These are phyloP conservation scores for Aspergillus chevalieri DNA, from an alignment of 2,329 filamentous ascomycete genomes.

Conservation along the genomic window DNA sequence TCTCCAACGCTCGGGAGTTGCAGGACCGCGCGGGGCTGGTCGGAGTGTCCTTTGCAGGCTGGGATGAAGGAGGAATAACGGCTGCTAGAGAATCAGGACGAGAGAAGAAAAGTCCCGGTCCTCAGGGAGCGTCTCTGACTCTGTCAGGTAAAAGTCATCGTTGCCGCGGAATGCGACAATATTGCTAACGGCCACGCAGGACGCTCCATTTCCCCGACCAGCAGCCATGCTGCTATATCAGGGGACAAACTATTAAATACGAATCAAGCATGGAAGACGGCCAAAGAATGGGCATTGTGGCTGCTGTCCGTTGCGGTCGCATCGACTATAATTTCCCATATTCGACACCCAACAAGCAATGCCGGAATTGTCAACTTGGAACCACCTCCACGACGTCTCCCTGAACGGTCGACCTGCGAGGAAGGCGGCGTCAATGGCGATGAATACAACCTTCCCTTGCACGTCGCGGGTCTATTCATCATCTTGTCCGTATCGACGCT, in stretches of 20 bases:
- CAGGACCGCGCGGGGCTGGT: slow-evolving; percentile 9
- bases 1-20: slow-evolving; percentile 46
- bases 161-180: background rate
- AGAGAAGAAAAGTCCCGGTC: background rate
- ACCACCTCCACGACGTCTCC: background rate
- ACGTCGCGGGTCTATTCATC: slow-evolving; percentile 59
- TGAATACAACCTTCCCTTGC: slow-evolving; percentile 57
- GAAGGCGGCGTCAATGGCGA: slow-evolving; percentile 16
- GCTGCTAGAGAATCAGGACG: background rate
- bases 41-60: background rate
- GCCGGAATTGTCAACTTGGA: background rate
- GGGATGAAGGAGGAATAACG: background rate
- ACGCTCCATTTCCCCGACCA: slow-evolving; percentile 13
- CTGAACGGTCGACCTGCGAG: slow-evolving; percentile 19
- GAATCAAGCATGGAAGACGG: slow-evolving; percentile 6
- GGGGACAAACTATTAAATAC: background rate
- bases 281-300: slow-evolving; percentile 20
- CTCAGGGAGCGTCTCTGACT: slow-evolving; percentile 21
- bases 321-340: slow-evolving; percentile 17
- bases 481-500: slow-evolving; percentile 49
- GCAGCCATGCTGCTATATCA: background rate
- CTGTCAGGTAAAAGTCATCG: slow-evolving; percentile 18
- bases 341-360: background rate
- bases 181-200: slow-evolving; percentile 9
- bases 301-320: slow-evolving; percentile 20